Evolutionary conservation across 73 alveolate genomes (phyloP), one percentile per base, ranked within the genome.

Genomic region (Paramecium tetraurelia): DNA sequence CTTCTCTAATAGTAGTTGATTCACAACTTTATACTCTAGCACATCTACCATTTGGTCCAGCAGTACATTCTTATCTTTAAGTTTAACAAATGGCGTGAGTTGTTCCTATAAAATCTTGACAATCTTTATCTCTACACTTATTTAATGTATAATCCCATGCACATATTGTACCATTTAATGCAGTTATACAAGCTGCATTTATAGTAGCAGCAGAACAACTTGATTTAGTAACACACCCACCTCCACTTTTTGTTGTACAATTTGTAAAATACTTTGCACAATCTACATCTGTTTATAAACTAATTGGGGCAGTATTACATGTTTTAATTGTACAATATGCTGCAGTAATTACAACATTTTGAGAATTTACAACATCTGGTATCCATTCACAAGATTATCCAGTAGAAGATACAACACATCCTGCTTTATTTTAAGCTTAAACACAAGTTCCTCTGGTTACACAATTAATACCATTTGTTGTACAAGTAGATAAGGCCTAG

Each of bases 281-380:
- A 12, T 5, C n/a, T 16, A 22, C n/a, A 31, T 70, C 86, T 31
- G 85, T 21, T 6, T 35, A 1, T n/a, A 10, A 33, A 24, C 58
- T n/a, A 69, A 43, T 24, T 21, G 85, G 53, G 0, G 85, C 85
- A 21, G 85, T 76, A 27, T 7, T 7, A 40, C 89, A 76, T 1
- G 89, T 20, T n/a, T 76, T 76, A 7, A 76, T 27, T 20, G 85
- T 69, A 69, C 85, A 69, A 58, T 58, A 58, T 16, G 76, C 76
- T 11, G 36, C 38, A 58, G 5, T 21, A 7, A 4, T 21, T 21
- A 53, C 85, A 58, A 27, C 31, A 27, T 27, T 27, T 27, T 27
- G 31, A 27, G 31, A 27, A 27, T 27, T 1, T 27, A 27, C 31
- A 20, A n/a, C 22, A 29, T 53, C 44, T 27, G 38, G 20, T 4